phyloP scores from a whole-genome alignment of 2,329 filamentous ascomycete species.

The Fusarium beomiforme region DNA sequence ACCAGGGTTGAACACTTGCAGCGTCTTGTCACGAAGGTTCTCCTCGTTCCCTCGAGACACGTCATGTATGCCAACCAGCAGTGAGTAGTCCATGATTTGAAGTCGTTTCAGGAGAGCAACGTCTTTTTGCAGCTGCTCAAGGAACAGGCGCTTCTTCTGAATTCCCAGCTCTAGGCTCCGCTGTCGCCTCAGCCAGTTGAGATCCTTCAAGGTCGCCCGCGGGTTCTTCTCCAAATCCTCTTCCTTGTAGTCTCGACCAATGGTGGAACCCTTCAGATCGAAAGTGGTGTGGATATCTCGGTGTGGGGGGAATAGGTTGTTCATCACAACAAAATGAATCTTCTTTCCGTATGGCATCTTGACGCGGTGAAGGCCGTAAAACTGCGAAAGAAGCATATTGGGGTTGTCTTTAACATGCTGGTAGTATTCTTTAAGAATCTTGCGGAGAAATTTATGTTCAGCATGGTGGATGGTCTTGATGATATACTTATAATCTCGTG shows the following conservation, averaged over 20 bases:
- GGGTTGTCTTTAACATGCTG: conserved; percentile 91
- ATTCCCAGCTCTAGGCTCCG: conserved; percentile 89
- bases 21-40: conserved; percentile 86
- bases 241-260: conserved; percentile 91
- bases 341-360: conserved; percentile 99
- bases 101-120: conserved; percentile 86
- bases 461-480: conserved; percentile 99
- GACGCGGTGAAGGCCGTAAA: conserved; percentile 95
- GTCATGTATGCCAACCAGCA: conserved; percentile 95
- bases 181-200: conserved; percentile 93
- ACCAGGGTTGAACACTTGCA: conserved; percentile 93
- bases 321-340: conserved; percentile 99
- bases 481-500: conserved; percentile 99
- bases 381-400: conserved; percentile 96
- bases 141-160: conserved; percentile 85
- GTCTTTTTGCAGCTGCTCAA: conserved; percentile 88
- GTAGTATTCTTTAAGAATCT: conserved; percentile 91
- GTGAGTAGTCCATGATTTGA: conserved; percentile 98
- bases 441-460: conserved; percentile 88
- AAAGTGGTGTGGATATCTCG: conserved; percentile 97
- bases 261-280: conserved; percentile 94
- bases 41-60: conserved; percentile 91
- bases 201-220: conserved; percentile 90
- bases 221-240: conserved; percentile 90
- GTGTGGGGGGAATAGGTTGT: conserved; percentile 97